Conservation (phyloP, 1,284 basidiomycete species). For the Cryptococcus floricola region DNA sequence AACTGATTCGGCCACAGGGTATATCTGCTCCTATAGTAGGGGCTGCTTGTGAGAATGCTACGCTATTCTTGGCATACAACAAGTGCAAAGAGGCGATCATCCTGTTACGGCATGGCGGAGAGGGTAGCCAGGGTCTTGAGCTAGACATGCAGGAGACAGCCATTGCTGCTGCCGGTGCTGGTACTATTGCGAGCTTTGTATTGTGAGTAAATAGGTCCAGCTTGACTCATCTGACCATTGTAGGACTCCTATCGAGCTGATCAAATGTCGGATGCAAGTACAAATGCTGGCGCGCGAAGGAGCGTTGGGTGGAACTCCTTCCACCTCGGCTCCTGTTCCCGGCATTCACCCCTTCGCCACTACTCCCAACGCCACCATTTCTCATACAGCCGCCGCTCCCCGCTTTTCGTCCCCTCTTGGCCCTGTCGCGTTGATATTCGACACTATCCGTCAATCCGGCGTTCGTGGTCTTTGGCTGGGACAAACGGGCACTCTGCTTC, state of each 20-base stretch:
- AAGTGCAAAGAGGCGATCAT: conserved; percentile 69
- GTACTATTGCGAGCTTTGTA: conserved; percentile 75
- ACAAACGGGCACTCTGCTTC: conserved; percentile 76
- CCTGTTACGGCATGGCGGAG: conserved; percentile 23
- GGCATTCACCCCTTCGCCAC: conserved; percentile 16
- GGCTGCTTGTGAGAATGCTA: conserved; percentile 86
- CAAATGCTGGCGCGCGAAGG: conserved; percentile 65
- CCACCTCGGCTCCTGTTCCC: conserved; percentile 18
- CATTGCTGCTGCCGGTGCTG: conserved; percentile 73
- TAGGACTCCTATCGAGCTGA: conserved; percentile 83
- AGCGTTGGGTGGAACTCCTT: conserved; percentile 26
- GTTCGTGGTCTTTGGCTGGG: conserved; percentile 79
- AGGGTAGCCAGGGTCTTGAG: conserved; percentile 30
- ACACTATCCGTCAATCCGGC: conserved; percentile 64
- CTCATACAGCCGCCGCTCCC: conserved; percentile 29
- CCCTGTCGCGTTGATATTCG: conserved; percentile 64
- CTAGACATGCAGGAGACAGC: conserved; percentile 64
- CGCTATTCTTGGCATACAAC: conserved; percentile 79
- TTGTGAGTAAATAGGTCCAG: conserved; percentile 54
- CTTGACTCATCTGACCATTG: background rate
- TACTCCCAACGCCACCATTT: conserved; percentile 20
- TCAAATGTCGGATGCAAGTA: conserved; percentile 95
- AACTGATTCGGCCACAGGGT: conserved; percentile 55
- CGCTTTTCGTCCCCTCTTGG: conserved; percentile 51
- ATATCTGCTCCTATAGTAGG: conserved; percentile 82